Conservation (phyloP, 495 filamentous ascomycete species). For the Endocarpon pusillum region DNA sequence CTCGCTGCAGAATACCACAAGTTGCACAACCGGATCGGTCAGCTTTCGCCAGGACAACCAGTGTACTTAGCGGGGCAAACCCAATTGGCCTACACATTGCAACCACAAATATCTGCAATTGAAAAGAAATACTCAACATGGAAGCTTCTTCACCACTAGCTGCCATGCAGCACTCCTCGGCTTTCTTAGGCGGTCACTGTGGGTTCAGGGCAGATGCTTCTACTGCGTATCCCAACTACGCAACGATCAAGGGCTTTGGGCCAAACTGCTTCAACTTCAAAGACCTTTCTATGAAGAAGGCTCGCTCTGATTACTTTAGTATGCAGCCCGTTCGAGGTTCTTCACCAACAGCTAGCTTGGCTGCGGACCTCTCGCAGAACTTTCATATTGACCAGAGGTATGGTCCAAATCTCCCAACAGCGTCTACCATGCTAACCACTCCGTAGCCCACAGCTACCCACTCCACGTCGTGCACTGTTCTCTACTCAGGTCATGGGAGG, state of each 20-base stretch:
- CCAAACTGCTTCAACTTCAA: constrained; percentile 54
- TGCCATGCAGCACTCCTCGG: constrained; percentile 72
- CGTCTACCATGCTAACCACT: constrained; percentile 9
- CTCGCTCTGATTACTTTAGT: constrained; percentile 56
- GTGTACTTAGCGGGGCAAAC: no score
- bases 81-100: no score
- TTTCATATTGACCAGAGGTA: constrained; percentile 88
- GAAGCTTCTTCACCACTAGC: constrained; percentile 88
- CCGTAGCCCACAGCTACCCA: constrained; percentile 72
- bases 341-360: constrained; percentile 77
- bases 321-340: constrained; percentile 61
- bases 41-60: no score
- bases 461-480: constrained; percentile 86
- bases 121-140: constrained; percentile 31
- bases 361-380: constrained; percentile 89
- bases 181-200: constrained; percentile 35
- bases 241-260: constrained; percentile 36
- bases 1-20: background rate
- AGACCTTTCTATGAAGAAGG: constrained; percentile 53
- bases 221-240: constrained; percentile 31
- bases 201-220: constrained; percentile 34
- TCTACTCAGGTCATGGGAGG: constrained; percentile 56
- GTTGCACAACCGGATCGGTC: no score
- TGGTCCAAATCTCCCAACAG: constrained; percentile 10
- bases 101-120: no score